Evolutionary conservation across 441 rosid genomes (phyloP), one percentile per base, ranked within the genome.

Genomic region (Gossypium trilobum): DNA sequence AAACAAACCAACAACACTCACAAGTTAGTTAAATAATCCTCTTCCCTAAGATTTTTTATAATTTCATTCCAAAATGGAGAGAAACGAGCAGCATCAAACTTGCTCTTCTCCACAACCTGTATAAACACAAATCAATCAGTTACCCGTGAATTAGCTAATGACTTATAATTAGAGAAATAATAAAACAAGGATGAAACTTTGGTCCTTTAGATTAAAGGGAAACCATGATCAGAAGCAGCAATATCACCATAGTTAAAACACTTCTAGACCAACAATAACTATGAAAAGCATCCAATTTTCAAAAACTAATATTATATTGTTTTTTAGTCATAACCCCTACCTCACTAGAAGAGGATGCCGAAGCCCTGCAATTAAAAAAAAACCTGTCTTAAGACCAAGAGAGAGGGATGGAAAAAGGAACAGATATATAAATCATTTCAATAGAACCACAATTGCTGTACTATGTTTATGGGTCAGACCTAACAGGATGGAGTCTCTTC

Each of bases 1-100:
- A 27, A 52, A 25, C 6, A 10, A 31, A 54, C 13, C 48, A 52
- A 69, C 7, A 77, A 70, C 27, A 82, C 99, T 91, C 82, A 95
- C 99, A 84, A 82, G 78, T 81, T 85, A 75, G 92, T 85, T 74
- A 95, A 74, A 78, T 92, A 92, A 83, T 95, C 99, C 82, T 95
- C 99, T 76, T 92, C 99, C 73, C 99, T 86, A 20, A 95, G 85
- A 79, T 82, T 87, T 82, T 82, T 89, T 16, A 95, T 74, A 75
- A 95, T 92, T 82, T 95, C 96, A 82, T 95, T 95, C 99, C 98
- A 95, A 82, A 88, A 92, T 68, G 98, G 98, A 78, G 97, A 83
- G 79, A 95, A 95, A 70, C 78, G 89, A 71, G 93, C 86, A 79
- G 99, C 99, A 83, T 90, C 91, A 69, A 84, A 73, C 84, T 91